A percentile compares a stretch with the other conserved stretches of the same genome.
Evolutionary conservation across 169 alveolate species (phyloP).

Genomic region (Cyclospora cayetanensis): DNA sequence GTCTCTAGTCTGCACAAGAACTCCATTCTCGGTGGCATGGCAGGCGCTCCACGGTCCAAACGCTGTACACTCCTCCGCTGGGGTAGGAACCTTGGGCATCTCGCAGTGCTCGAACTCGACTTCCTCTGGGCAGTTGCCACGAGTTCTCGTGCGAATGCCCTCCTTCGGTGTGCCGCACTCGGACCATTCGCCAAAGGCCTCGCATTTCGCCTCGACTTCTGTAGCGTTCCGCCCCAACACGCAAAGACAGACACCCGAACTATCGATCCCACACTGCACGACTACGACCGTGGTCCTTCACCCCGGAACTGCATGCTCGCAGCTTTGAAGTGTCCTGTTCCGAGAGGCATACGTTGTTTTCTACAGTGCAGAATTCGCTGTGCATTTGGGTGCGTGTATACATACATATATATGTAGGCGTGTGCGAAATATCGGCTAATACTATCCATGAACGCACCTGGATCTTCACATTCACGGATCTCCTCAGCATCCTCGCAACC

Average conservation of each 20-base stretch:
- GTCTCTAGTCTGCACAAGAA: background rate
- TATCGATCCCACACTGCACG: background rate
- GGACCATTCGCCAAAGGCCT: slow-evolving; percentile 33
- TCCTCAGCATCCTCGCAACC: slow-evolving; percentile 54
- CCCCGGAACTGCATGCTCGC: background rate
- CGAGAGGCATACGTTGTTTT: background rate
- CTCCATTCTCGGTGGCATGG: background rate
- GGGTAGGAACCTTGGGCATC: background rate
- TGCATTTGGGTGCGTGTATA: background rate
- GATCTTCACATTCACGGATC: slow-evolving; percentile 41
- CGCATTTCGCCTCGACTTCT: slow-evolving; percentile 45
- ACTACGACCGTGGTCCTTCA: background rate
- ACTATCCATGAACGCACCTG: background rate
- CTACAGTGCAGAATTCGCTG: background rate
- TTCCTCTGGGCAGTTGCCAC: slow-evolving; percentile 22
- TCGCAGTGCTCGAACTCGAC: slow-evolving; percentile 31
- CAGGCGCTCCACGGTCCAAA: slow-evolving; percentile 32
- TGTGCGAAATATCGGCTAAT: background rate
- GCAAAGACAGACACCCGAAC: too few relatives aligned
- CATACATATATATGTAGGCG: background rate
- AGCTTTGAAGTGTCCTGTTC: background rate
- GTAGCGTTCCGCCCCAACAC: too few relatives aligned
- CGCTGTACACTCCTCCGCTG: slow-evolving; percentile 18
- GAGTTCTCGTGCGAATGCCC: background rate
- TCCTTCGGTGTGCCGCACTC: slow-evolving; percentile 41